Evolutionary conservation across 257 asterid species (phyloP).

Genomic region (Solanum clarkiae): DNA sequence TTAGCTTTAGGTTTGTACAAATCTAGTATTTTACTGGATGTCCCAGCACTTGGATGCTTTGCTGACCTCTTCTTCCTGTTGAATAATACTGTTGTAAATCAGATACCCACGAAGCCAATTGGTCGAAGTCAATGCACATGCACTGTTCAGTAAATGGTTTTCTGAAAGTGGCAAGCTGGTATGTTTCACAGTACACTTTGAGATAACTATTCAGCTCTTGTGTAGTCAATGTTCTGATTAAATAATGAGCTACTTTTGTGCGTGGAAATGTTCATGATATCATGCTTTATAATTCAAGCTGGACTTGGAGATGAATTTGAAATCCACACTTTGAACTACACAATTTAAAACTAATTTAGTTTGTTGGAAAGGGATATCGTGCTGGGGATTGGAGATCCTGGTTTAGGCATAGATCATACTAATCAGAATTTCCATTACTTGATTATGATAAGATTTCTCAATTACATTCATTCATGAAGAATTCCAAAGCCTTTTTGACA

Average conservation of each 20-base stretch:
- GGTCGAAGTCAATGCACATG: slow-evolving; percentile 96
- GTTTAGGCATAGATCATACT: not conserved
- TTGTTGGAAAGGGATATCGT: not conserved
- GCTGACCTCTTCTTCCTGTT: not conserved
- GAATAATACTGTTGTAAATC: slow-evolving; percentile 6
- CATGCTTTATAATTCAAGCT: not conserved
- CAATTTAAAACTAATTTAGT: not conserved
- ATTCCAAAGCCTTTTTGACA: not conserved
- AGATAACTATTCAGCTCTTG: not conserved
- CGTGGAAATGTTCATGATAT: not conserved
- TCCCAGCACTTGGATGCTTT: not conserved
- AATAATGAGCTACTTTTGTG: not conserved
- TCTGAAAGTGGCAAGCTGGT: slow-evolving; percentile 99
- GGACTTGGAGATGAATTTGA: not conserved
- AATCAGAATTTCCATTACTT: not conserved
- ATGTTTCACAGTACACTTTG: slow-evolving; percentile 10
- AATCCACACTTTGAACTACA: not conserved
- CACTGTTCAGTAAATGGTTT: slow-evolving; percentile 98
- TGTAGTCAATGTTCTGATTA: not conserved
- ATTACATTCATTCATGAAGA: not conserved
- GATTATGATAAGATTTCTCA: not conserved
- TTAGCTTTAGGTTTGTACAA: slow-evolving; percentile 55
- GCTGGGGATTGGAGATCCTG: not conserved
- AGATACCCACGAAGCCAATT: slow-evolving; percentile 86
- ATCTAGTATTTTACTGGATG: not conserved